Evolutionary conservation across 2,329 filamentous ascomycete genomes (phyloP).

Genomic region (Pseudogymnoascus verrucosus): DNA sequence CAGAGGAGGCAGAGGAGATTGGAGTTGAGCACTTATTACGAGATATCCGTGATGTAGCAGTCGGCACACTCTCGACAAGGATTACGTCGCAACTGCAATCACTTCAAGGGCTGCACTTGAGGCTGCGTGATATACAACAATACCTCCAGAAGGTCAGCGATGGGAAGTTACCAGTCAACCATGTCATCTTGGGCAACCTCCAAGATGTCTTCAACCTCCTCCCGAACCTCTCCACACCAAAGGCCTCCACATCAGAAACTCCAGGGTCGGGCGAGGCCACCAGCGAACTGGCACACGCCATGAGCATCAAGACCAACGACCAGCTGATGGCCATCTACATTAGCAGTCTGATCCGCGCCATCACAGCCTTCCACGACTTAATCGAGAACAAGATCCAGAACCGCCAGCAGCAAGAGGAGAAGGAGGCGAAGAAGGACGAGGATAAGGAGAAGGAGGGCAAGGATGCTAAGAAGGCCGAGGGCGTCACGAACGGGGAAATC

Average conservation of each 20-base stretch:
- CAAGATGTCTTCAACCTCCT: constrained; percentile 99
- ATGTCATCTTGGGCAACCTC: constrained; percentile 94
- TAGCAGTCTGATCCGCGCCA: constrained; percentile 91
- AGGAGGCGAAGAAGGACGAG: constrained; percentile 68
- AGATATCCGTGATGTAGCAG: constrained; percentile 96
- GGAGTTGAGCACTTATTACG: constrained; percentile 95
- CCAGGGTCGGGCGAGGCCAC: constrained; percentile 45
- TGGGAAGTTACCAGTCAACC: constrained; percentile 87
- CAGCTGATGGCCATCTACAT: constrained; percentile 98
- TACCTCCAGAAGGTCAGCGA: constrained; percentile 96
- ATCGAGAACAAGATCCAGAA: constrained; percentile 99
- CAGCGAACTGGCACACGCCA: constrained; percentile 84
- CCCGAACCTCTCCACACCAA: constrained; percentile 85
- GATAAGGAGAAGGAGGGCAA: constrained; percentile 57
- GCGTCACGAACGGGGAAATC: constrained; percentile 33
- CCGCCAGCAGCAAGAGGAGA: constrained; percentile 91
- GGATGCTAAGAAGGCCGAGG: constrained; percentile 55
- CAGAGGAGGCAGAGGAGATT: constrained; percentile 97
- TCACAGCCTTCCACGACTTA: constrained; percentile 96
- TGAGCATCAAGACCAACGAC: constrained; percentile 99
- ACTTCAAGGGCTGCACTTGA: constrained; percentile 87
- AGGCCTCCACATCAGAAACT: constrained; percentile 50
- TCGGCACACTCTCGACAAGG: constrained; percentile 90
- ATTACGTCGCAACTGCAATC: constrained; percentile 98
- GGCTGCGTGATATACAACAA: constrained; percentile 87